Percentiles rank a stretch among this genome's conserved stretches.
These are phyloP conservation scores for Pilasporangium apinafurcum DNA, from an alignment of 352 stramenopile genomes.

Conservation along the genomic window DNA sequence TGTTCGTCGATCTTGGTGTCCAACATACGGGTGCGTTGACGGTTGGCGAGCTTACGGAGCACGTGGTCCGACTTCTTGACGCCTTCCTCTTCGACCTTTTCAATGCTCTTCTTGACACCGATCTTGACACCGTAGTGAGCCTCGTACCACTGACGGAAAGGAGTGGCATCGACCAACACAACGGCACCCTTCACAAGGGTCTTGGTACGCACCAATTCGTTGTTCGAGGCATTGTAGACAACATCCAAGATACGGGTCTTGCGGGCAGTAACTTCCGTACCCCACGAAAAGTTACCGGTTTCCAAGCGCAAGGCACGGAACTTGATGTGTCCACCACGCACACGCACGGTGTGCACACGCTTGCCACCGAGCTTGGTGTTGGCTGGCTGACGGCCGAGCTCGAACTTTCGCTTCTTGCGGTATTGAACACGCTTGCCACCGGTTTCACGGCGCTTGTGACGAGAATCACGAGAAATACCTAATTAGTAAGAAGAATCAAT, in stretches of 20 bases:
- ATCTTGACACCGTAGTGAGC: constrained; percentile 96
- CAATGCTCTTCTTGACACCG: constrained; percentile 82
- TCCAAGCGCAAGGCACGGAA: constrained; percentile 98
- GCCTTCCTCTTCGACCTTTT: constrained; percentile 77
- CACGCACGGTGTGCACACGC: constrained; percentile 94
- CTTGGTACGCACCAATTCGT: constrained; percentile 99
- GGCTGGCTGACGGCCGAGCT: constrained; percentile 96
- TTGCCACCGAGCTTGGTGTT: constrained; percentile 99
- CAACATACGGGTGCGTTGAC: constrained; percentile 91
- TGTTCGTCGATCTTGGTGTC: constrained; percentile 96
- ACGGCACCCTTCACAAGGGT: constrained; percentile 99
- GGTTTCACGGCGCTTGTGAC: constrained; percentile 99
- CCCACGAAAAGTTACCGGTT: constrained; percentile 99
- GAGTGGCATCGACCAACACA: constrained; percentile 97
- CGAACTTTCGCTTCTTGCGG: constrained; percentile 99
- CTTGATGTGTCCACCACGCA: constrained; percentile 97
- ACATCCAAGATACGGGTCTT: constrained; percentile 99
- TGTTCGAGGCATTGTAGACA: constrained; percentile 99
- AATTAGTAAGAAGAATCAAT: constrained; percentile 7
- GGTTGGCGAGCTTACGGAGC: constrained; percentile 89
- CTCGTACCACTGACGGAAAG: constrained; percentile 99
- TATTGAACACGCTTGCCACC: constrained; percentile 97
- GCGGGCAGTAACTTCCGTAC: constrained; percentile 94
- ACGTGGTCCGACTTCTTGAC: constrained; percentile 93
- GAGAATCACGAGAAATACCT: constrained; percentile 99